Evolutionary conservation across 352 stramenopile genomes (phyloP).

Genomic region (Blastocystis sp.): DNA sequence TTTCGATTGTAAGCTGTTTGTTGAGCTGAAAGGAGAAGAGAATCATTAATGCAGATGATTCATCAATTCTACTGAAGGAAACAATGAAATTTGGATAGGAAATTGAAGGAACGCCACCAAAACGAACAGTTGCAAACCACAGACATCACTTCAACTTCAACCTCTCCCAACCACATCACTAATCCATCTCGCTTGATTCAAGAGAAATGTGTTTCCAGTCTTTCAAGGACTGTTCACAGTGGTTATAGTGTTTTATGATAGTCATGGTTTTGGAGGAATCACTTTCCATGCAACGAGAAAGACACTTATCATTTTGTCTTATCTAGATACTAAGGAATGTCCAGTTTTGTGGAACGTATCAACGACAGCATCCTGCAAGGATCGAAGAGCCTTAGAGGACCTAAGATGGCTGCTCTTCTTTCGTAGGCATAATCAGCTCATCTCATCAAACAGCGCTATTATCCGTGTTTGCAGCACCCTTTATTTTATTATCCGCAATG

Average conservation of each 20-base stretch:
- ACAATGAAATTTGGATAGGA: too few relatives aligned
- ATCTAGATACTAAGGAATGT: background rate
- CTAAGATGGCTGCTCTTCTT: background rate
- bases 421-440: background rate
- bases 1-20: background rate
- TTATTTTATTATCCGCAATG: background rate
- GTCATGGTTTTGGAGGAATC: background rate
- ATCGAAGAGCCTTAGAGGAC: conserved; percentile 29
- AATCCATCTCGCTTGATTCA: too few relatives aligned
- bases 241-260: conserved; percentile 10
- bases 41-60: too few relatives aligned
- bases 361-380: background rate
- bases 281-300: too few relatives aligned
- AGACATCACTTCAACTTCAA: too few relatives aligned
- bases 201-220: background rate
- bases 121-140: too few relatives aligned
- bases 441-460: background rate
- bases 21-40: too few relatives aligned
- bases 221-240: background rate
- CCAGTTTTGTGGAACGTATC: background rate
- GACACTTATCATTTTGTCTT: background rate
- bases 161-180: too few relatives aligned
- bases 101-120: too few relatives aligned
- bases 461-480: background rate
- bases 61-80: too few relatives aligned